These are phyloP conservation scores for Xylaria intraflava DNA, from an alignment of 495 filamentous ascomycete genomes.

Conservation along the genomic window DNA sequence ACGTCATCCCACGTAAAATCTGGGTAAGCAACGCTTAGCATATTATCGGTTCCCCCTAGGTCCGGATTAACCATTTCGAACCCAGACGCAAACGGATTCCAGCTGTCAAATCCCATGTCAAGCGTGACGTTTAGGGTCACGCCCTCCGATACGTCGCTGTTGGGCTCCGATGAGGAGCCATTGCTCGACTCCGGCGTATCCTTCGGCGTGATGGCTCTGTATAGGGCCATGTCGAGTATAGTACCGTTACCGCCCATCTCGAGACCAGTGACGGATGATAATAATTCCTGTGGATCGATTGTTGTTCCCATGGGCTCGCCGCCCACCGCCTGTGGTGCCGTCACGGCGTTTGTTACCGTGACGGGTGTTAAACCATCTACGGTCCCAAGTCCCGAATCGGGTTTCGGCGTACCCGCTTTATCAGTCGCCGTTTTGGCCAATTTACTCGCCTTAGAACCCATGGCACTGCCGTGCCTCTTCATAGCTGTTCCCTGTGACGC, in stretches of 20 bases:
- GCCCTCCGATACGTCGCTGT: constrained; percentile 47
- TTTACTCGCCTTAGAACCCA: constrained; percentile 26
- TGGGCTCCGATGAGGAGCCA: constrained; percentile 45
- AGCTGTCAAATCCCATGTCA: constrained; percentile 39
- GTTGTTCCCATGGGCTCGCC: constrained; percentile 34
- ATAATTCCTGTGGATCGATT: constrained; percentile 42
- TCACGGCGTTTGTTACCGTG: constrained; percentile 13
- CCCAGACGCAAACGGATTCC: constrained; percentile 27
- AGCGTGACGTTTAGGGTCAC: constrained; percentile 30
- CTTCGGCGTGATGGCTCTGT: constrained; percentile 45
- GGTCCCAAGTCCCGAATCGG: constrained; percentile 15
- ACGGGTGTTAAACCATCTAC: constrained; percentile 13
- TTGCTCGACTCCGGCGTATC: constrained; percentile 53
- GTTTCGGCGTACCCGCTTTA: constrained; percentile 19
- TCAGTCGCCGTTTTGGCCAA: constrained; percentile 21
- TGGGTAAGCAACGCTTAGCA: constrained; percentile 5
- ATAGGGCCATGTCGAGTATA: constrained; percentile 40
- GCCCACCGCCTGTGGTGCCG: constrained; percentile 11
- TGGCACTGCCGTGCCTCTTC: constrained; percentile 35
- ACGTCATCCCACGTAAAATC: constrained; percentile 36
- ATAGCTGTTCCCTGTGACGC: constrained; percentile 40
- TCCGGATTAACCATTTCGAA: constrained; percentile 6
- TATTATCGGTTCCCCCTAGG: constrained; percentile 1
- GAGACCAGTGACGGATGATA: constrained; percentile 24
- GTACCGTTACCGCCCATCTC: constrained; percentile 35